A percentile compares a stretch with the other conserved stretches of the same genome.
phyloP scores from a whole-genome alignment of 768 basidiomycete species.

The Trametopsis cervina region DNA sequence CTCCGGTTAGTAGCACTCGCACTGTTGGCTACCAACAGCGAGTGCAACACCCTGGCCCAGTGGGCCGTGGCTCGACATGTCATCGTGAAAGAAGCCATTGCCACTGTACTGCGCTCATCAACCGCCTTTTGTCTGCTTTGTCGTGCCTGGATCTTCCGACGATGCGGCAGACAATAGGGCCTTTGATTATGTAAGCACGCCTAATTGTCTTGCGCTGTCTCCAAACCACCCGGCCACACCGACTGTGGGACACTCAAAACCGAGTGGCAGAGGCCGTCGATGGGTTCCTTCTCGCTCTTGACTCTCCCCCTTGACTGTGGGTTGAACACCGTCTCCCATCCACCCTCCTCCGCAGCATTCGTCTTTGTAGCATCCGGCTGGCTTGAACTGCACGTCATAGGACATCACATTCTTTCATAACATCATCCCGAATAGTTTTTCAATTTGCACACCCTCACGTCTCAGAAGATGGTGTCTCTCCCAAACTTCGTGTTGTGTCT shows the following conservation, averaged over 20 bases:
- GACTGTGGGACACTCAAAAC: background rate
- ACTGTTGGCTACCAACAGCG: no score
- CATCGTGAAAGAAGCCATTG: no score
- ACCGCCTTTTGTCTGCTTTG: background rate
- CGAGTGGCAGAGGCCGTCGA: background rate
- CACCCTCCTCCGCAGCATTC: background rate
- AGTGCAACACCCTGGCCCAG: no score
- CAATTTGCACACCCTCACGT: no score
- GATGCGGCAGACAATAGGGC: slow-evolving; percentile 5
- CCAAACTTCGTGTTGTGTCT: background rate
- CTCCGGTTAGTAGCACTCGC: no score
- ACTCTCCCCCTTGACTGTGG: background rate
- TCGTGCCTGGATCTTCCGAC: background rate
- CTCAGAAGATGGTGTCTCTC: background rate
- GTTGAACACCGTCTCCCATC: background rate
- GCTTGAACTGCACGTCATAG: no score
- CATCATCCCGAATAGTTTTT: no score
- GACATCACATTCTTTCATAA: background rate
- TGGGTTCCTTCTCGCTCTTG: background rate
- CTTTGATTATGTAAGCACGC: slow-evolving; percentile 3
- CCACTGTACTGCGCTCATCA: background rate
- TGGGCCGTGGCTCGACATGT: no score
- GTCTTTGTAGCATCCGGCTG: background rate
- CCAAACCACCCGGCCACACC: background rate
- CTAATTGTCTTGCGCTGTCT: slow-evolving; percentile 9